Percentiles rank a stretch among this genome's conserved stretches.
Evolutionary conservation across 768 basidiomycete genomes (phyloP).

Genomic region (Mycena kentingensis): DNA sequence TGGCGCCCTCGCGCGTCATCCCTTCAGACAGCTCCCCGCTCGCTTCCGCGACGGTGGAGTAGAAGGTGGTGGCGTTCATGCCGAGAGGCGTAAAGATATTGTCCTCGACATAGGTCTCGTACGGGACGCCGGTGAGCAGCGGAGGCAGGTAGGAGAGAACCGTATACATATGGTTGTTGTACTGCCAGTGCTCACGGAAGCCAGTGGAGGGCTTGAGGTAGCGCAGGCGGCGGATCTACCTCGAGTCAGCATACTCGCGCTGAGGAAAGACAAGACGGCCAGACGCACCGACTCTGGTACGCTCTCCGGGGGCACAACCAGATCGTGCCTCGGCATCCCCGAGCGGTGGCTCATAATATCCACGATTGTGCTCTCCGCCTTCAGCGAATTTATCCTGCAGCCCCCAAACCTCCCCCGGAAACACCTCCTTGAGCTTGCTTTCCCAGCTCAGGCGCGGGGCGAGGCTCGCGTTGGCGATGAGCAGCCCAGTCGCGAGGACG

Average conservation of each 20-base stretch:
- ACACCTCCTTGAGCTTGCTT: constrained; percentile 22
- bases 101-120: constrained; percentile 18
- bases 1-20: constrained; percentile 9
- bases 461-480: constrained; percentile 21
- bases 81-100: constrained; percentile 21
- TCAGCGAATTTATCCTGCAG: constrained; percentile 22
- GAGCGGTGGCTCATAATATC: constrained; percentile 33
- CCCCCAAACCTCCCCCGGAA: constrained; percentile 26
- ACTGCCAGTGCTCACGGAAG: constrained; percentile 31
- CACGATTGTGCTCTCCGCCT: constrained; percentile 25
- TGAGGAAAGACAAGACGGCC: constrained; percentile 1
- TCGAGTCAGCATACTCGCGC: constrained; percentile 2
- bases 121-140: constrained; percentile 17
- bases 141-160: constrained; percentile 27
- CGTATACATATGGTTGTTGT: constrained; percentile 32
- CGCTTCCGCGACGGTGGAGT: neutral
- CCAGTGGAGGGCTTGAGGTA: constrained; percentile 27
- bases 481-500: constrained; percentile 20
- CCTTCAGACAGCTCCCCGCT: constrained; percentile 17
- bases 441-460: constrained; percentile 20
- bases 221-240: constrained; percentile 21
- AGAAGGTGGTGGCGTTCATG: constrained; percentile 23
- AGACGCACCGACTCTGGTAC: constrained; percentile 17
- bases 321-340: constrained; percentile 30
- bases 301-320: constrained; percentile 13